These are phyloP conservation scores for Talaromyces rugulosus DNA, from an alignment of 2,329 filamentous ascomycete genomes.

Conservation along the genomic window DNA sequence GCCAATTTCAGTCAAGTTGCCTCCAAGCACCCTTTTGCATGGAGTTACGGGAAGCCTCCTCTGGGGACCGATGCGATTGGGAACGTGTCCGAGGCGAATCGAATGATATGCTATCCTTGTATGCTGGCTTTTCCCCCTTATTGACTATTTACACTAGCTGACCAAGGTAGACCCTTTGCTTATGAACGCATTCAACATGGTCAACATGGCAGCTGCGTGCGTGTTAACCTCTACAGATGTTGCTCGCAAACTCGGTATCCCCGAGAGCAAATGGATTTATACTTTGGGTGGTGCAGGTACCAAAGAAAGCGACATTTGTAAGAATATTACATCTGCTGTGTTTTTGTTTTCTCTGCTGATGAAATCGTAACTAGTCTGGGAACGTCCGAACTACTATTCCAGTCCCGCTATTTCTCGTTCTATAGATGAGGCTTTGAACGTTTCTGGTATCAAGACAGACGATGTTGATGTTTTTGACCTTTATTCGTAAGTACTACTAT, in stretches of 20 bases:
- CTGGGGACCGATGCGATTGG: conserved; percentile 51
- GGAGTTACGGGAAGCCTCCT: conserved; percentile 50
- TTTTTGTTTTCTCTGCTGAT: neutral
- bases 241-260: conserved; percentile 53
- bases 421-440: conserved; percentile 50
- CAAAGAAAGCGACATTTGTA: conserved; percentile 54
- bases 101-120: conserved; percentile 68
- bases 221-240: conserved; percentile 56
- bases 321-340: conserved; percentile 14
- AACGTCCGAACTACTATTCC: conserved; percentile 54
- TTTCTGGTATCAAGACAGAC: conserved; percentile 44
- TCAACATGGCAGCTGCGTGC: conserved; percentile 60
- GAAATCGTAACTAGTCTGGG: conserved; percentile 50
- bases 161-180: conserved; percentile 55
- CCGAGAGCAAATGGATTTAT: conserved; percentile 58
- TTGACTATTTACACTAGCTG: neutral
- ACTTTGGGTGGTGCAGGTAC: conserved; percentile 61
- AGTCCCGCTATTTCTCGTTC: conserved; percentile 57
- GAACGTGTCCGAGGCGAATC: conserved; percentile 53
- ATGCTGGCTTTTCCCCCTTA: conserved; percentile 19
- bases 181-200: conserved; percentile 69
- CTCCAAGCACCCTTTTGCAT: conserved; percentile 50
- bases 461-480: conserved; percentile 61
- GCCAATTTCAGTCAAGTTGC: conserved; percentile 58
- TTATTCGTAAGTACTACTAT: conserved; percentile 49